Evolutionary conservation across 768 basidiomycete genomes (phyloP), one percentile per base, ranked within the genome.

Genomic region (Tricholoma matsutake): DNA sequence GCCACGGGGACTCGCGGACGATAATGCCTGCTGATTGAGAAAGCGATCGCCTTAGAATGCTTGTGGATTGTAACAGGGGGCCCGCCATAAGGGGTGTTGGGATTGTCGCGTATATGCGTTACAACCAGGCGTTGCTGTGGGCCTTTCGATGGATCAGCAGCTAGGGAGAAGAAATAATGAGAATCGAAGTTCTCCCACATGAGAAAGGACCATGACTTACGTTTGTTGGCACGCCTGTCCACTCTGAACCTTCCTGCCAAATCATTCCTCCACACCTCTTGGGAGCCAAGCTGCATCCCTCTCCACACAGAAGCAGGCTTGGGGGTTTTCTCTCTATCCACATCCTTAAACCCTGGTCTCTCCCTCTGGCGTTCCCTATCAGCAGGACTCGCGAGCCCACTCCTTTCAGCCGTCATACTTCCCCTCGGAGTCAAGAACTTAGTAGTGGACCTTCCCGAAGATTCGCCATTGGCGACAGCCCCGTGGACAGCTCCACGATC

Each of bases 21-120:
- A 57, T 88, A 85, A 58, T 84, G 83, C 25, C 92, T 84, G 71
- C 88, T 87, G 53, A 94, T 83, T 0, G 91, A 92, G 72, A 92
- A 92, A 0, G 89, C 92, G 31, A 83, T 75, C 3, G 88, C 88
- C 58, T 88, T 85, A 1, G 92, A 91, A 69, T 94, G 92, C 65
- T 90, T 91, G 73, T 94, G 92, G 32, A 94, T 84, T 57, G 88
- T 86, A 34, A 84, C 80, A 22, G 79, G 76, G 0, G 91, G 89
- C 1, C 89, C 87, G 34, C 79, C 80, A 32, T 72, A 74, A 6
- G 71, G 73, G 35, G 78, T 79, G 4, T 60, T 65, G 51, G 68
- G 82, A 0, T 80, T 79, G 63, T 83, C 85, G 25, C 79, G 76
- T 57, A 85, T 77, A 60, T 84, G 85, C 7, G 79, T 78, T 45